Evolutionary conservation across 2,329 filamentous ascomycete species (phyloP).

Genomic region (Dothidotthia symphoricarpi): DNA sequence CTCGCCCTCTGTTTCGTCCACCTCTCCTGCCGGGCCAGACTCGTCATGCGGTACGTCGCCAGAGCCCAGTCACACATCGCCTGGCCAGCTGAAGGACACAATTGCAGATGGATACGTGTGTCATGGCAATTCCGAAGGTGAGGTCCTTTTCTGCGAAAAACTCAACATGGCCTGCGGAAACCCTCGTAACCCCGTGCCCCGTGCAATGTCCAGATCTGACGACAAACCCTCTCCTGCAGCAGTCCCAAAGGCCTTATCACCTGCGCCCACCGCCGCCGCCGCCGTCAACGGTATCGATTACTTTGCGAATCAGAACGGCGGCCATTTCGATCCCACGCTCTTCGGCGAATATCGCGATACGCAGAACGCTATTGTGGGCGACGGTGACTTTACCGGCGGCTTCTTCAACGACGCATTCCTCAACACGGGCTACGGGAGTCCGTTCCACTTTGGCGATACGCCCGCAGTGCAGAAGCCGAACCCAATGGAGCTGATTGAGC

Average conservation of each 20-base stretch:
- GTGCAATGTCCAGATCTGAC: constrained; percentile 48
- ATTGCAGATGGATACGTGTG: constrained; percentile 46
- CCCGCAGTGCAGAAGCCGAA: constrained; percentile 54
- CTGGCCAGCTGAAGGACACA: constrained; percentile 65
- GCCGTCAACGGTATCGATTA: constrained; percentile 63
- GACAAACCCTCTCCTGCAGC: constrained; percentile 39
- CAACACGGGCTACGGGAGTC: constrained; percentile 71
- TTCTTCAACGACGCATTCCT: constrained; percentile 78
- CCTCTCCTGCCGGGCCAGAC: constrained; percentile 51
- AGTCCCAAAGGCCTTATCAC: constrained; percentile 34
- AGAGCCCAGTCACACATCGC: constrained; percentile 72
- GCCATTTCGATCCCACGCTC: constrained; percentile 84
- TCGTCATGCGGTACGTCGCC: constrained; percentile 73
- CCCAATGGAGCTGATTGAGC: constrained; percentile 75
- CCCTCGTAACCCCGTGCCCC: constrained; percentile 53
- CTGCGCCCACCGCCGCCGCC: constrained; percentile 25
- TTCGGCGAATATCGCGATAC: constrained; percentile 92
- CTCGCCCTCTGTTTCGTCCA: constrained; percentile 53
- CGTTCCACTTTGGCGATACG: constrained; percentile 66
- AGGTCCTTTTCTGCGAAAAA: constrained; percentile 56
- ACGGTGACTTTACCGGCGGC: constrained; percentile 65
- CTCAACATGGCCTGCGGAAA: constrained; percentile 57
- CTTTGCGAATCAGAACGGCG: constrained; percentile 76
- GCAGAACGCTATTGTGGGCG: constrained; percentile 73
- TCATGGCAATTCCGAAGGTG: constrained; percentile 51